Conservation (phyloP, 768 basidiomycete species). For the Russula earlei region DNA sequence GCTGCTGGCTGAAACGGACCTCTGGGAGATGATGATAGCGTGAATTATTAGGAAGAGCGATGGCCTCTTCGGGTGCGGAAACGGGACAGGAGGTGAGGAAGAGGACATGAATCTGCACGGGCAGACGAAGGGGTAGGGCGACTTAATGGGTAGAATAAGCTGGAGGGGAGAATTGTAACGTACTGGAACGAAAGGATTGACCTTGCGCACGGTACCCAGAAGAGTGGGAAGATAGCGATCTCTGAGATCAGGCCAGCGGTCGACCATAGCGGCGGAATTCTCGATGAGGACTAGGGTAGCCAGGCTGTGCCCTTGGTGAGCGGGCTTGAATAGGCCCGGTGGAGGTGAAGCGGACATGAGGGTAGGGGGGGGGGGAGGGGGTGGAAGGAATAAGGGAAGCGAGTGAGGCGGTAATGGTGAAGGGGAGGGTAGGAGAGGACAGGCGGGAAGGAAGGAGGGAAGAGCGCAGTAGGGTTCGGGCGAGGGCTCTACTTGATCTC, state of each 20-base stretch:
- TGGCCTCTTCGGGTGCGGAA: slow-evolving; percentile 13
- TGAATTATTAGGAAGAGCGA: slow-evolving; percentile 6
- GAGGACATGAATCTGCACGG: slow-evolving; percentile 17
- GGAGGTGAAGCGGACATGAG: slow-evolving; percentile 12
- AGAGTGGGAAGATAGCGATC: slow-evolving; percentile 21
- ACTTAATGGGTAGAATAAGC: not conserved
- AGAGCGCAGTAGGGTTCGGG: slow-evolving; percentile 8
- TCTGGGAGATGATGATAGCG: slow-evolving; percentile 18
- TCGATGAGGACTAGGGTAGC: slow-evolving; percentile 21
- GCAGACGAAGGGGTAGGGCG: not conserved
- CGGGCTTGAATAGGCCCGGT: slow-evolving; percentile 17
- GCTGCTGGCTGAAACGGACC: slow-evolving; percentile 14
- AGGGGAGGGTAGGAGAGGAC: not conserved
- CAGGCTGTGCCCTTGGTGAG: slow-evolving; percentile 13
- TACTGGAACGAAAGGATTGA: slow-evolving; percentile 19
- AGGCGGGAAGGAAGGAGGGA: slow-evolving; percentile 1
- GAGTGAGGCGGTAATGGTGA: not conserved
- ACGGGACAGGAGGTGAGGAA: slow-evolving; percentile 15
- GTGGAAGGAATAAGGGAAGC: not conserved
- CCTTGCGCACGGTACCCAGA: slow-evolving; percentile 19
- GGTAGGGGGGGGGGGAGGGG: not conserved
- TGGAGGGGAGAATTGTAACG: not conserved
- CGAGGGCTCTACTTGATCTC: slow-evolving; percentile 4
- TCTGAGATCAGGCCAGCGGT: slow-evolving; percentile 21
- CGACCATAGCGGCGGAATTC: slow-evolving; percentile 18